phyloP scores from a whole-genome alignment of 192 early-diverging fungal species.

The Gamsiella multidivaricata region DNA sequence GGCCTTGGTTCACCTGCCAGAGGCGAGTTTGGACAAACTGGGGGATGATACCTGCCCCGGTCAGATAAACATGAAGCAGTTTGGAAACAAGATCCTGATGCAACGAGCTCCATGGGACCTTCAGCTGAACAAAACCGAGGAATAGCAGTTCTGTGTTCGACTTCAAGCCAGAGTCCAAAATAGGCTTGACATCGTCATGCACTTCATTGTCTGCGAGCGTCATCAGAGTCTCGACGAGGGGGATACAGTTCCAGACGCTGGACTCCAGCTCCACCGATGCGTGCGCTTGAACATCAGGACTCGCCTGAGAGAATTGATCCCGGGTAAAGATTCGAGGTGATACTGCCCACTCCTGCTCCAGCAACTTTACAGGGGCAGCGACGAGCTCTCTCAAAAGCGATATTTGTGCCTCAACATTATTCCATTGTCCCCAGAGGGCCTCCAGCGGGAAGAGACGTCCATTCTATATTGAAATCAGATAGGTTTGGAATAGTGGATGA shows the following conservation, averaged over 20 bases:
- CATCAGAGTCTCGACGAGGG: constrained; percentile 75
- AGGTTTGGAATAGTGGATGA: too few relatives aligned
- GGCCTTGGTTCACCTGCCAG: constrained; percentile 71
- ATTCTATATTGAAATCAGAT: constrained; percentile 57
- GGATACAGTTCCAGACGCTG: constrained; percentile 74
- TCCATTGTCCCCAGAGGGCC: constrained; percentile 81
- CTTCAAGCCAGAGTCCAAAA: constrained; percentile 71
- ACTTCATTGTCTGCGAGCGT: constrained; percentile 65
- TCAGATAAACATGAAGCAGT: constrained; percentile 73
- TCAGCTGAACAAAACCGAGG: constrained; percentile 73
- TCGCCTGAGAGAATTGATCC: constrained; percentile 64
- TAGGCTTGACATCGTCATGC: constrained; percentile 69
- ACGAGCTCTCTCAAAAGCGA: constrained; percentile 74
- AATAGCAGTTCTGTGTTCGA: constrained; percentile 79
- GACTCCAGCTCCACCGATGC: constrained; percentile 60
- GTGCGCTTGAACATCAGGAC: constrained; percentile 54
- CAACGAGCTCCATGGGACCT: constrained; percentile 60
- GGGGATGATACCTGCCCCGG: constrained; percentile 67
- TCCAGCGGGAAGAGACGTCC: constrained; percentile 72
- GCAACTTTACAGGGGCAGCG: constrained; percentile 64
- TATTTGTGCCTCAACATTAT: constrained; percentile 75
- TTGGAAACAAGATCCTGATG: constrained; percentile 73
- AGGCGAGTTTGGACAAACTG: constrained; percentile 74
- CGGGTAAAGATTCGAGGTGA: constrained; percentile 64
- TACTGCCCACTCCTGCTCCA: constrained; percentile 65